Percentiles rank a stretch among this genome's conserved stretches.
Conservation (phyloP, 73 alveolate genomes). For the Loxodes magnus region DNA sequence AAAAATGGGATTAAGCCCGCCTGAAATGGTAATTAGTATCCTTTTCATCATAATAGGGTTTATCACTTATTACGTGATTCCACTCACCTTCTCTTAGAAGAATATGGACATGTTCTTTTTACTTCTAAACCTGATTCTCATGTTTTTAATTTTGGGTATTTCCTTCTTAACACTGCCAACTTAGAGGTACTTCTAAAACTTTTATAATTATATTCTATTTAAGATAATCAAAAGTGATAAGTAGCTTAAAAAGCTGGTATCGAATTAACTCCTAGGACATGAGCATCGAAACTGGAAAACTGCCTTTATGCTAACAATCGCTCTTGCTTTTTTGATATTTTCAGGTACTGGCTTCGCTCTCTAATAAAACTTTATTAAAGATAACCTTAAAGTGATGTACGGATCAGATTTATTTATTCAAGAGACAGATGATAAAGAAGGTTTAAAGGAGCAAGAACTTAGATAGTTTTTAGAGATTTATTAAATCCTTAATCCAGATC, state of each 20-base stretch:
- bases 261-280: constrained; percentile 83
- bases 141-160: constrained; percentile 85
- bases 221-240: constrained; percentile 48
- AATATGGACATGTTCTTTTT: constrained; percentile 66
- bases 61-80: constrained; percentile 84
- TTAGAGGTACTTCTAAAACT: constrained; percentile 50
- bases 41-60: constrained; percentile 70
- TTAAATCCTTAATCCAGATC: constrained; percentile 4
- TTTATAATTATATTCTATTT: constrained; percentile 25
- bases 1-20: constrained; percentile 77
- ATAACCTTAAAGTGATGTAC: constrained; percentile 28
- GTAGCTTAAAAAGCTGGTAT: constrained; percentile 54
- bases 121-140: constrained; percentile 61
- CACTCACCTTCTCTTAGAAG: constrained; percentile 64
- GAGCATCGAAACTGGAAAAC: constrained; percentile 80
- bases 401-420: constrained; percentile 61
- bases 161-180: constrained; percentile 53
- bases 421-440: constrained; percentile 23
- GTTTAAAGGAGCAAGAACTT: constrained; percentile 55
- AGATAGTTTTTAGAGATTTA: constrained; percentile 24
- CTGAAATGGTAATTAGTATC: constrained; percentile 46
- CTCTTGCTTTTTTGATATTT: constrained; percentile 77
- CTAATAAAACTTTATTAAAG: constrained; percentile 42
- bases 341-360: constrained; percentile 79
- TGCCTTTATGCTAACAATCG: constrained; percentile 79